Conservation (phyloP, 2,329 filamentous ascomycete genomes). For the Apiospora sp. region DNA sequence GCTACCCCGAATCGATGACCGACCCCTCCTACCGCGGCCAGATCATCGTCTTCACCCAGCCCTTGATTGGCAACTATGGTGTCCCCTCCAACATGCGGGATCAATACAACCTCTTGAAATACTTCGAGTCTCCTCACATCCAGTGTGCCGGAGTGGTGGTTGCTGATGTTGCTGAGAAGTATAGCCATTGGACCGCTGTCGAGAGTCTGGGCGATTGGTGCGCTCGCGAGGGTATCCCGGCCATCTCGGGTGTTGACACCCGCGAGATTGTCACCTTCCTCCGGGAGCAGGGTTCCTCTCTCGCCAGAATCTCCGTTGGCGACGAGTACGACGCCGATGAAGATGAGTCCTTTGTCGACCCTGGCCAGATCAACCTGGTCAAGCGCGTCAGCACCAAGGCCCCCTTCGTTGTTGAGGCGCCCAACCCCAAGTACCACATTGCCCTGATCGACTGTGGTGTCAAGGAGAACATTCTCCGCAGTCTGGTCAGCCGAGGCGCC, state of each 20-base stretch:
- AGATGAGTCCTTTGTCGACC: conserved; percentile 95
- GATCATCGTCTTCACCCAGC: conserved; percentile 98
- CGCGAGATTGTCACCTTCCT: conserved; percentile 95
- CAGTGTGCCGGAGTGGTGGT: conserved; percentile 97
- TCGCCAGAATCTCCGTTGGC: conserved; percentile 92
- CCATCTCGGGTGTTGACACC: conserved; percentile 96
- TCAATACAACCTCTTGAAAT: conserved; percentile 89
- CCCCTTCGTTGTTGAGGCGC: conserved; percentile 91
- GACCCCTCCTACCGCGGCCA: conserved; percentile 91
- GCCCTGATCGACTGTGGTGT: conserved; percentile 98
- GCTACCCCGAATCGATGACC: conserved; percentile 95
- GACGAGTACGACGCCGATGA: conserved; percentile 99
- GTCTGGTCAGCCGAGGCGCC: conserved; percentile 88
- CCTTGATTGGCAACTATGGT: conserved; percentile 97
- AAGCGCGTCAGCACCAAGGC: conserved; percentile 97
- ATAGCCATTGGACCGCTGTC: conserved; percentile 99
- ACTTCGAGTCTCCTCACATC: conserved; percentile 98
- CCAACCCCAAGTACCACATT: conserved; percentile 85
- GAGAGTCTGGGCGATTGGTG: conserved; percentile 95
- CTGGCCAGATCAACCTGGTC: conserved; percentile 95
- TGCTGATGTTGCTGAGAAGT: conserved; percentile 89
- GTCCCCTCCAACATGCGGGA: conserved; percentile 88
- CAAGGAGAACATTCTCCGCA: conserved; percentile 99
- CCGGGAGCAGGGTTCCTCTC: conserved; percentile 94
- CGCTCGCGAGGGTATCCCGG: conserved; percentile 92